Conservation (phyloP, 1,139 yeast genomes). For the Hansenula anomala region DNA sequence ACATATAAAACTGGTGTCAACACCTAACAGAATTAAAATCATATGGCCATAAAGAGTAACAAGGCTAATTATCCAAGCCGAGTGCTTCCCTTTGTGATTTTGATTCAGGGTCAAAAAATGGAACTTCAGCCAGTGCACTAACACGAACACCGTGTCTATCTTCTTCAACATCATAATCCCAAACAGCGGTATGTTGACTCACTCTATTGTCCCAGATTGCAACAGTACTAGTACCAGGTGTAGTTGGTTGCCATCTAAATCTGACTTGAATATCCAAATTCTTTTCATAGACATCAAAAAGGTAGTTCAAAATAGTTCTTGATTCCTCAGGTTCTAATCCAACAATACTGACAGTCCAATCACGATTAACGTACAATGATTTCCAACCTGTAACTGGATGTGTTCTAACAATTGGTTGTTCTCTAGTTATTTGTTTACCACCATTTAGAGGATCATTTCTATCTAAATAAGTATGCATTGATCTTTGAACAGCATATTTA, state of each 20-base stretch:
- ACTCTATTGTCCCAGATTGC: constrained; percentile 14
- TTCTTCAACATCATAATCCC: constrained; percentile 20
- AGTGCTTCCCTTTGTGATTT: constrained; percentile 10
- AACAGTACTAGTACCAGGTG: constrained; percentile 4
- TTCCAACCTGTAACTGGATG: constrained; percentile 57
- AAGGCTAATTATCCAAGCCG: constrained; percentile 28
- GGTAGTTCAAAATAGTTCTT: constrained; percentile 4
- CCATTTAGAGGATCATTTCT: constrained; percentile 39
- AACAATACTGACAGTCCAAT: constrained; percentile 27
- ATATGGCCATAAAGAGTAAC: no score
- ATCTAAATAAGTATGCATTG: constrained; percentile 37
- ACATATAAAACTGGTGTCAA: no score
- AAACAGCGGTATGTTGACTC: constrained; percentile 9
- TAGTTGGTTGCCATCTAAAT: constrained; percentile 9
- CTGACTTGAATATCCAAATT: constrained; percentile 13
- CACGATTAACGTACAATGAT: constrained; percentile 40
- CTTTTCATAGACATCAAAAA: constrained; percentile 7
- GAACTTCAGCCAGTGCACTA: constrained; percentile 8
- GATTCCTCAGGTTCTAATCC: constrained; percentile 13
- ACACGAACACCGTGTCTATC: constrained; percentile 13
- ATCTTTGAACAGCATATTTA: constrained; percentile 39
- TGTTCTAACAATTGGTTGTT: constrained; percentile 44
- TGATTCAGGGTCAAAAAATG: constrained; percentile 9
- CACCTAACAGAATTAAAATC: no score
- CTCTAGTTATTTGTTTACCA: constrained; percentile 32